Evolutionary conservation across 495 filamentous ascomycete species (phyloP), one percentile per base, ranked within the genome.

Genomic region (Barbatosphaeria neglecta): DNA sequence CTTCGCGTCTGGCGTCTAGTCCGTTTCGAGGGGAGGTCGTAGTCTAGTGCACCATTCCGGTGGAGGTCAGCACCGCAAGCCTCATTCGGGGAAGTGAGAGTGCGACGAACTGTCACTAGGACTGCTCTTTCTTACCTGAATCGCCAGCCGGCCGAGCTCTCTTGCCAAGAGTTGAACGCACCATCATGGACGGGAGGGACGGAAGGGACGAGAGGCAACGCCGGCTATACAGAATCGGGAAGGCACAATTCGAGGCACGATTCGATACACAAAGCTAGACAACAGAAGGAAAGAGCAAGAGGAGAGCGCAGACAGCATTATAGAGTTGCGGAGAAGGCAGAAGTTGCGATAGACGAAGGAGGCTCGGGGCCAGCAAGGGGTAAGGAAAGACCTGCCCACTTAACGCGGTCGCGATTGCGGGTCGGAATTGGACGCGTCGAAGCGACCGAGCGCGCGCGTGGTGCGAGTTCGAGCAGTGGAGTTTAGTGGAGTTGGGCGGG

Each of bases 151-250:
- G 63, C 70, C 81, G 70, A 61, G 75, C 75, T 54, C 87, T 80
- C 77, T 93, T 89, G 60, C 84, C 83, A 44, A 87, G 68, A 43
- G 82, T 73, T 45, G 77, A 72, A 51, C 73, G 68, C 53, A 75
- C 71, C 83, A 87, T 88, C 41, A 67, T 42, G 39, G 13, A 11
- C 3, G 47, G 16, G 18, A 44, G 17, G 17, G 38, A 13, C 15
- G 25, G 41, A n/a, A 55, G 48, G 43, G 31, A 50, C 50, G 46
- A 57, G 45, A 53, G 49, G n/a, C n/a, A n/a, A n/a, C n/a, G n/a
- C n/a, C n/a, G n/a, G n/a, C n/a, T n/a, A n/a, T n/a, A n/a, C n/a
- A n/a, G n/a, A n/a, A n/a, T n/a, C n/a, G n/a, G n/a, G n/a, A n/a
- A n/a, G n/a, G n/a, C n/a, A n/a, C n/a, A n/a, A n/a, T n/a, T n/a